A percentile compares a stretch with the other conserved stretches of the same genome.
phyloP scores from a whole-genome alignment of 139 green algal species.

The Choricystis sp. region DNA sequence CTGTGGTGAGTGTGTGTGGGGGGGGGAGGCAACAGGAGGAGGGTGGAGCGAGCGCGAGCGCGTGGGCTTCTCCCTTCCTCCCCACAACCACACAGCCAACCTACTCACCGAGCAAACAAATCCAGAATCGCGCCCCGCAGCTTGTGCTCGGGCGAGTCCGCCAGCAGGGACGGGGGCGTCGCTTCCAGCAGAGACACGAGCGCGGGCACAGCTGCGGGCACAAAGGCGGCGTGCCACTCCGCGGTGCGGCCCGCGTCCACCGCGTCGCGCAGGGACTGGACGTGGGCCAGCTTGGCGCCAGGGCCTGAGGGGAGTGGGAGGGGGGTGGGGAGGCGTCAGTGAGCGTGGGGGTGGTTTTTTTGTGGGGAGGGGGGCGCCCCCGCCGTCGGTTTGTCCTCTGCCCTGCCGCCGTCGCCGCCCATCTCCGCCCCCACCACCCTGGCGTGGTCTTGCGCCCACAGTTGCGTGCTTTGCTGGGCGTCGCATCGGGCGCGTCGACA shows the following conservation, averaged over 20 bases:
- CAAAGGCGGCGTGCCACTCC: neutral
- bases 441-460: no score
- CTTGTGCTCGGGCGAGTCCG: neutral
- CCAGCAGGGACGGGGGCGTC: neutral
- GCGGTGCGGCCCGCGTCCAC: neutral
- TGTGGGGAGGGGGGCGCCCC: no score
- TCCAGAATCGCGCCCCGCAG: neutral
- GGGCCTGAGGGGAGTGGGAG: neutral
- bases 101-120: neutral
- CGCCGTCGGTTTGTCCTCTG: no score
- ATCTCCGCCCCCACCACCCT: no score
- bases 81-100: no score
- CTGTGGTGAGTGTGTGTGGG: no score
- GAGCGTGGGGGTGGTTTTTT: neutral
- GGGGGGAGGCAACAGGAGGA: no score
- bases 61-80: no score
- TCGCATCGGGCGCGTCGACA: no score
- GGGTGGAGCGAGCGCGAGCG: no score
- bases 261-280: neutral
- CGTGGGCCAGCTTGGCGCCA: neutral
- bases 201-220: neutral
- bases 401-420: no score
- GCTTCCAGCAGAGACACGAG: neutral
- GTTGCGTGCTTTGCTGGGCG: no score
- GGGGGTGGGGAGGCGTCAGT: neutral